phyloP scores from a whole-genome alignment of 2,329 filamentous ascomycete species.

The Alternaria viburni region DNA sequence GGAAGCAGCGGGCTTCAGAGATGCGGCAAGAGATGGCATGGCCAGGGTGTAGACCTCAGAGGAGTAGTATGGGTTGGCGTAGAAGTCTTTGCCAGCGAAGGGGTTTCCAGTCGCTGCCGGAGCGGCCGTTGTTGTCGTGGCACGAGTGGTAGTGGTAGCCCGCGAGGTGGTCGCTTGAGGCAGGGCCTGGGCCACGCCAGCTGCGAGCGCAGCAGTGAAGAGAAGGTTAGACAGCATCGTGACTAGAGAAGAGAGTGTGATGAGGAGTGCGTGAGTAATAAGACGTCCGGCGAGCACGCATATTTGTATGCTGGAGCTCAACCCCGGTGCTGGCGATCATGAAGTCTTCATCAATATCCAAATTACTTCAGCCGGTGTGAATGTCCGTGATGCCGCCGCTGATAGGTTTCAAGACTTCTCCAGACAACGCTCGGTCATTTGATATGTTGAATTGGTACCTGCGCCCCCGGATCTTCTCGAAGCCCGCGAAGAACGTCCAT shows the following conservation, averaged over 20 bases:
- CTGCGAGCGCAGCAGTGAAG: slow-evolving; percentile 25
- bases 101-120: slow-evolving; percentile 53
- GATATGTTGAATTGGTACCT: slow-evolving; percentile 19
- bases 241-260: not conserved
- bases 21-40: slow-evolving; percentile 65
- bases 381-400: slow-evolving; percentile 20
- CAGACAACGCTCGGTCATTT: slow-evolving; percentile 11
- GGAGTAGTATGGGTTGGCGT: slow-evolving; percentile 61
- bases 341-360: slow-evolving; percentile 23
- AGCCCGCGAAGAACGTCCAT: slow-evolving; percentile 12
- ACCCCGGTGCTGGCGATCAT: slow-evolving; percentile 5
- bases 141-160: slow-evolving; percentile 17
- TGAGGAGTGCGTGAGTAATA: slow-evolving; percentile 5
- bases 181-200: slow-evolving; percentile 28
- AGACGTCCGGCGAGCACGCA: not conserved
- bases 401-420: not conserved
- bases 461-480: slow-evolving; percentile 19
- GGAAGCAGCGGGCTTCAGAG: slow-evolving; percentile 58
- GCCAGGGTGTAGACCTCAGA: slow-evolving; percentile 62
- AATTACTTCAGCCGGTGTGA: slow-evolving; percentile 23
- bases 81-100: slow-evolving; percentile 58
- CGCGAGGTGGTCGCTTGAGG: slow-evolving; percentile 26
- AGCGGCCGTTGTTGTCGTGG: slow-evolving; percentile 13
- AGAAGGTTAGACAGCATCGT: slow-evolving; percentile 29
- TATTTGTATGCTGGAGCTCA: slow-evolving; percentile 21